Conservation (phyloP, 176 grass and related monocot species). For the Triticum urartu region DNA sequence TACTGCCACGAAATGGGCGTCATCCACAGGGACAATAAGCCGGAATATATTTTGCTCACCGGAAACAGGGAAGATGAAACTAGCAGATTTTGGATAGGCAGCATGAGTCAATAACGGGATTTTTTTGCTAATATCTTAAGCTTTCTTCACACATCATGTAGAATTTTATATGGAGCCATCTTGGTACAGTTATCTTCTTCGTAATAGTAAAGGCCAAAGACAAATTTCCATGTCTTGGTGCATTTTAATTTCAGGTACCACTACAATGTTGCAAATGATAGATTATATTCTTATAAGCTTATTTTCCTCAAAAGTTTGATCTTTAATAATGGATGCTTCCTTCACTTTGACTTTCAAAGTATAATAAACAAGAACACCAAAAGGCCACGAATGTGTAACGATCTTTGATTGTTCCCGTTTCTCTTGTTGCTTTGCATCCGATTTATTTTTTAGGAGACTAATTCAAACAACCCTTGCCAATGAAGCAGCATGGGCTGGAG, state of each 20-base stretch:
- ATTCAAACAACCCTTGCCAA: no score
- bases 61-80: conserved; percentile 57
- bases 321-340: no score
- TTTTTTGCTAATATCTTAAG: not conserved
- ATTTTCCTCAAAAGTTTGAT: no score
- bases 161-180: not conserved
- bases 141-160: no score
- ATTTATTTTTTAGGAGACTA: no score
- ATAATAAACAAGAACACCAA: no score
- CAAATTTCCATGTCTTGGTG: not conserved
- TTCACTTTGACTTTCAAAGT: no score
- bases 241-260: not conserved
- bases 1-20: conserved; percentile 94
- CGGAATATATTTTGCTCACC: conserved; percentile 85
- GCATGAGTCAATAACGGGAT: conserved; percentile 72
- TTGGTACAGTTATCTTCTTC: not conserved
- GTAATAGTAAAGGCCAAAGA: not conserved
- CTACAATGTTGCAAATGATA: not conserved
- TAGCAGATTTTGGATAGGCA: conserved; percentile 81
- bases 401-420: no score
- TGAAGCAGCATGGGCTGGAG: no score
- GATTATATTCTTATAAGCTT: not conserved
- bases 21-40: conserved; percentile 84
- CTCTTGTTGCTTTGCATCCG: no score
- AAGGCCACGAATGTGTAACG: no score